Base-by-base conservation (phyloP, 345 rosid genomes). In the Raphanus raphanistrum region DNA sequence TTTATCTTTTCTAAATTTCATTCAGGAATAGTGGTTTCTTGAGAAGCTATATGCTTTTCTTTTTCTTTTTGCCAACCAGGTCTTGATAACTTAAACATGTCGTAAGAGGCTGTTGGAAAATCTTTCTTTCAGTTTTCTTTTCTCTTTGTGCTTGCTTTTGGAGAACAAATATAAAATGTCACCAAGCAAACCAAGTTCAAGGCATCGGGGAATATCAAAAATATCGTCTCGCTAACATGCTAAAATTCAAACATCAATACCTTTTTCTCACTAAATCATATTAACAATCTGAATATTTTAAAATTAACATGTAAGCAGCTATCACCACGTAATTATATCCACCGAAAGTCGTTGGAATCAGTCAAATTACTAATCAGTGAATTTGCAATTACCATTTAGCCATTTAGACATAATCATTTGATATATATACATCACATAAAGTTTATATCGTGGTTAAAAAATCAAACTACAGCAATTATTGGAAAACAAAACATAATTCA, bases 281-380 rank as follows among this genome's bases (percentile, higher is more conserved):
- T n/a, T 48, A 48, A 52, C 25, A 52, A 52, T 52, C 58, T 52
- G 9, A 52, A 15, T 15, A 52, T 50, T 15, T 55, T 55, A 2
- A 8, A 1, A 25, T 43, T 66, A 73, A 6, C 52, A 73, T 45
- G 60, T 16, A 29, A 21, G 8, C 55, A 48, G 48, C 62, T 58
- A 58, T 26, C 2, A 48, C 58, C 58, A 52, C 54, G 17, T 13
- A 45, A 11, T 41, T 41, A 50, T 52, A 52, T 15, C 58, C 58
- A 52, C 58, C 58, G 8, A 52, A 52, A 68, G 61, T 58, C 1
- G 61, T 43, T 58, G n/a, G 33, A 75, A 75, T 12, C 21, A 21
- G 21, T 21, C 21, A 21, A 21, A 29, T 3, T 27, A 66, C 3
- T 28, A 15, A 15, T 36, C n/a, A 38, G 21, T 55, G 26, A 75